phyloP scores from a whole-genome alignment of 1,284 basidiomycete genomes.

The Fereydounia khargensis region DNA sequence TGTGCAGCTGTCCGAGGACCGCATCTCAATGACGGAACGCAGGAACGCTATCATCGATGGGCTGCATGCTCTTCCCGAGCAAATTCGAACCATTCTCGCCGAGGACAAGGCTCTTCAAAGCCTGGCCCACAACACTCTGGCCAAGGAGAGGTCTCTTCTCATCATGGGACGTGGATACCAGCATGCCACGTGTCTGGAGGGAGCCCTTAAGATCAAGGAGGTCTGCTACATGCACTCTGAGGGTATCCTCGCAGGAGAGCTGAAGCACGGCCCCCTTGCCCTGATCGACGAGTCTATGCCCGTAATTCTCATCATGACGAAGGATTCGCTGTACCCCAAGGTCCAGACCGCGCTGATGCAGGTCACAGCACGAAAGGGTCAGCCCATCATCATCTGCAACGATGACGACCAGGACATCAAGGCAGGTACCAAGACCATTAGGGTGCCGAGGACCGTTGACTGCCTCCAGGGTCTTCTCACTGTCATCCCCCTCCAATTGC shows the following conservation, averaged over 20 bases:
- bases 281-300: conserved; percentile 96
- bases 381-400: conserved; percentile 91
- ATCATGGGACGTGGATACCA: conserved; percentile 99
- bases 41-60: conserved; percentile 92
- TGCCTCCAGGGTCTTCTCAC: conserved; percentile 94
- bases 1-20: conserved; percentile 92
- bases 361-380: conserved; percentile 94
- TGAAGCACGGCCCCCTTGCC: conserved; percentile 97
- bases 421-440: conserved; percentile 76
- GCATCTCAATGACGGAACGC: conserved; percentile 84
- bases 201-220: conserved; percentile 99
- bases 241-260: conserved; percentile 88
- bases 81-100: conserved; percentile 84
- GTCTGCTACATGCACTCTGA: conserved; percentile 65
- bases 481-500: conserved; percentile 91
- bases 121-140: conserved; percentile 75
- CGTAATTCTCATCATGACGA: conserved; percentile 85
- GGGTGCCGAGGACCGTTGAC: conserved; percentile 77
- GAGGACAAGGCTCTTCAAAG: conserved; percentile 77
- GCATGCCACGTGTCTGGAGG: conserved; percentile 94
- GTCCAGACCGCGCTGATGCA: conserved; percentile 93
- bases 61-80: conserved; percentile 80
- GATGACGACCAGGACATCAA: conserved; percentile 80
- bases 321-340: conserved; percentile 97
- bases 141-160: conserved; percentile 81